phyloP scores from a whole-genome alignment of 108 stramenopile genomes.

The Nitzschia inconspicua region DNA sequence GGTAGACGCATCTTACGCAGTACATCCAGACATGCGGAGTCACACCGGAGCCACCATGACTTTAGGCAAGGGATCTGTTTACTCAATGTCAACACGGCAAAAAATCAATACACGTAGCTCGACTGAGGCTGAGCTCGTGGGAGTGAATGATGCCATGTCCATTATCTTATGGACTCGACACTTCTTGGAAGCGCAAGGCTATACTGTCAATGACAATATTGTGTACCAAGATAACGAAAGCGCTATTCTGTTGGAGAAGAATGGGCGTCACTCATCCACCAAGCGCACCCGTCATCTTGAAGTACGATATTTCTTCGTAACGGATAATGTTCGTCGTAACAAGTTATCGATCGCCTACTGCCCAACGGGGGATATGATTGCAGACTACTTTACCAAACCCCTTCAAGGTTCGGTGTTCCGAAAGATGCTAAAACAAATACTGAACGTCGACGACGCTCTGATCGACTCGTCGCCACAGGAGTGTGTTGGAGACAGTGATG shows the following conservation, averaged over 20 bases:
- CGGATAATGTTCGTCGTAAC: constrained; percentile 20
- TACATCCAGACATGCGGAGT: constrained; percentile 30
- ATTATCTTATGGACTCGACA: constrained; percentile 32
- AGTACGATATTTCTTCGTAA: constrained; percentile 45
- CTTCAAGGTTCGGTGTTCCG: not conserved
- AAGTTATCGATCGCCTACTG: constrained; percentile 34
- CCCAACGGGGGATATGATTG: constrained; percentile 42
- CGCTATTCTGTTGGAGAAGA: constrained; percentile 39
- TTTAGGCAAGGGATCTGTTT: constrained; percentile 22
- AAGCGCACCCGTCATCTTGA: constrained; percentile 37
- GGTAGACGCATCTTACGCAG: constrained; percentile 30
- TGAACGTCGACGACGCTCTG: too few relatives aligned
- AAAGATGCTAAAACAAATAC: not conserved
- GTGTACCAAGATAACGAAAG: constrained; percentile 54
- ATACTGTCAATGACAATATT: constrained; percentile 17
- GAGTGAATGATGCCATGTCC: constrained; percentile 30
- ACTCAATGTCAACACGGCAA: constrained; percentile 29
- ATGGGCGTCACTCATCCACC: constrained; percentile 26
- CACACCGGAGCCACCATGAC: constrained; percentile 38
- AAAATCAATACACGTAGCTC: constrained; percentile 42
- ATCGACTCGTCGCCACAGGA: too few relatives aligned
- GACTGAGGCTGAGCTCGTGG: constrained; percentile 35
- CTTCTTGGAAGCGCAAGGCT: constrained; percentile 48
- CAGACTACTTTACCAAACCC: constrained; percentile 49
- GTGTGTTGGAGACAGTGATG: too few relatives aligned